Evolutionary conservation across 108 stramenopile genomes (phyloP).

Genomic region (Seminavis robusta): DNA sequence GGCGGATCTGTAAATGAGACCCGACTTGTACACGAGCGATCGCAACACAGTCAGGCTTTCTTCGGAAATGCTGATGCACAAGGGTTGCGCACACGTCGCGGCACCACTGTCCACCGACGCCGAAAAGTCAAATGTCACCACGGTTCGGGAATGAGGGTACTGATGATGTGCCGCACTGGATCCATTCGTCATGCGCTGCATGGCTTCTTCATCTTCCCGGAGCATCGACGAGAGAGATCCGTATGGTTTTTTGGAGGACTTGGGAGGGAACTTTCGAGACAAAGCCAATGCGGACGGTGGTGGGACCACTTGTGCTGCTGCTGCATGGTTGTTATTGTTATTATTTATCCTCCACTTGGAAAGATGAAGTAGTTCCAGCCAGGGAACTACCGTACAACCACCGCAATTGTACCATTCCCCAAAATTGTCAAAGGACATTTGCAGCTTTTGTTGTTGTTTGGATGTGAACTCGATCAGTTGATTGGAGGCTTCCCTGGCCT

Average conservation of each 20-base stretch:
- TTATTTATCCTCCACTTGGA: slow-evolving; percentile 63
- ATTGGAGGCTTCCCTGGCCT: slow-evolving; percentile 68
- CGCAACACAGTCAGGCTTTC: slow-evolving; percentile 69
- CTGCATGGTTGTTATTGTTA: slow-evolving; percentile 6
- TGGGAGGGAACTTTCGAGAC: neutral
- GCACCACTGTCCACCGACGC: slow-evolving; percentile 36
- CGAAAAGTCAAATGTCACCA: slow-evolving; percentile 79
- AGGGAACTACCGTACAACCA: slow-evolving; percentile 73
- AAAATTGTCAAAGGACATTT: slow-evolving; percentile 57
- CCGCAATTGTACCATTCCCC: slow-evolving; percentile 80
- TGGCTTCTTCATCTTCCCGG: slow-evolving; percentile 1
- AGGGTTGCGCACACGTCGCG: slow-evolving; percentile 39
- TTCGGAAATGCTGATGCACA: slow-evolving; percentile 77
- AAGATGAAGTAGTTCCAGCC: slow-evolving; percentile 82
- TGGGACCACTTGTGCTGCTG: slow-evolving; percentile 9
- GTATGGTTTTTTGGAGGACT: neutral
- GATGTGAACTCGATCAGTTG: slow-evolving; percentile 43
- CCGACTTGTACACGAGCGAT: slow-evolving; percentile 60
- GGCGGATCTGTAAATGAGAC: slow-evolving; percentile 43
- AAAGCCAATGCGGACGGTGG: neutral
- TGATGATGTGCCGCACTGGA: slow-evolving; percentile 9
- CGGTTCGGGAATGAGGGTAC: slow-evolving; percentile 25
- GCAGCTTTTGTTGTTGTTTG: neutral
- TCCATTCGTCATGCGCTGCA: slow-evolving; percentile 2
- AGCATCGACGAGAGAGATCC: neutral